Percentiles rank a stretch among this genome's conserved stretches.
Evolutionary conservation across 2,329 filamentous ascomycete species (phyloP).

Genomic region (Amphichorda felina): DNA sequence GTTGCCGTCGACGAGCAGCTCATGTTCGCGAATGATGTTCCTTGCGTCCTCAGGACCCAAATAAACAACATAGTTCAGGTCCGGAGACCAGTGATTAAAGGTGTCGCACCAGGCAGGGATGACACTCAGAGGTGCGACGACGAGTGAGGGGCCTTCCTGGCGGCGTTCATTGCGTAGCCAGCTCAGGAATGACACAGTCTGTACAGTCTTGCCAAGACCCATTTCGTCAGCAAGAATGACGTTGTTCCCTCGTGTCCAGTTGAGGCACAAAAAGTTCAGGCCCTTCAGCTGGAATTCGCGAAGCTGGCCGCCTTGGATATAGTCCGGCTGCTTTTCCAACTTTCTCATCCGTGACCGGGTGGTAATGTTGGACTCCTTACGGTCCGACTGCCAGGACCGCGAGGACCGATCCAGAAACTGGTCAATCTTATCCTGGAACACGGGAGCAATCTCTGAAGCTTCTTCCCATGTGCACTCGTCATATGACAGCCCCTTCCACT

Average conservation of each 20-base stretch:
- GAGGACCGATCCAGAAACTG: slow-evolving; percentile 76
- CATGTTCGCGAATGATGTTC: slow-evolving; percentile 78
- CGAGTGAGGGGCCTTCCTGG: slow-evolving; percentile 90
- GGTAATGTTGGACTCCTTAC: slow-evolving; percentile 60
- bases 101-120: slow-evolving; percentile 98
- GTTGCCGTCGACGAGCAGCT: slow-evolving; percentile 78
- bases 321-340: slow-evolving; percentile 71
- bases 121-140: slow-evolving; percentile 93
- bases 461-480: slow-evolving; percentile 92
- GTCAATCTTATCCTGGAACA: slow-evolving; percentile 84
- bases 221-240: slow-evolving; percentile 98
- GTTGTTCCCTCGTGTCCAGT: slow-evolving; percentile 90
- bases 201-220: slow-evolving; percentile 96
- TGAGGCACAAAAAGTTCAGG: slow-evolving; percentile 88
- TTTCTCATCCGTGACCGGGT: slow-evolving; percentile 65
- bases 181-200: slow-evolving; percentile 93
- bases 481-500: slow-evolving; percentile 93
- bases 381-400: slow-evolving; percentile 70
- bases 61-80: slow-evolving; percentile 95
- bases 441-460: slow-evolving; percentile 59
- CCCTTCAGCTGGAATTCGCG: slow-evolving; percentile 90
- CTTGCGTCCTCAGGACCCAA: slow-evolving; percentile 81
- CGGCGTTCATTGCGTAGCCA: slow-evolving; percentile 85
- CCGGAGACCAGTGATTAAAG: slow-evolving; percentile 91
- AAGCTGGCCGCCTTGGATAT: slow-evolving; percentile 74